Conservation (phyloP, 116 monocot species). For the Trichopus zeylanicus region DNA sequence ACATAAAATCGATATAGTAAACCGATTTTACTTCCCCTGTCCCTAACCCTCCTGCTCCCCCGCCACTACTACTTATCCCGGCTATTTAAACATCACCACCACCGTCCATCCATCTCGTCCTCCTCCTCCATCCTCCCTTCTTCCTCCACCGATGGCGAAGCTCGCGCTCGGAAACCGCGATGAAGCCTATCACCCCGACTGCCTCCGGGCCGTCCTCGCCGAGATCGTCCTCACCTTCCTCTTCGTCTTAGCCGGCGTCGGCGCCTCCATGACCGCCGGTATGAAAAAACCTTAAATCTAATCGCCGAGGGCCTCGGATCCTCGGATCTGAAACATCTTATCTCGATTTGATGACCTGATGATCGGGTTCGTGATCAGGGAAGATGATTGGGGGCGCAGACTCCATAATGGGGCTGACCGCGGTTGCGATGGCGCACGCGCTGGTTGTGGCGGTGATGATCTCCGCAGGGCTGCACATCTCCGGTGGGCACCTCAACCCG, state of each 20-base stretch:
- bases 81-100: neutral
- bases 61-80: neutral
- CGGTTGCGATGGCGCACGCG: constrained; percentile 57
- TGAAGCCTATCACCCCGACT: constrained; percentile 53
- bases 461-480: constrained; percentile 60
- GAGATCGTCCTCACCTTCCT: constrained; percentile 81
- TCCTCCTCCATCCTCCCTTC: neutral
- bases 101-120: neutral
- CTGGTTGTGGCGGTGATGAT: constrained; percentile 55
- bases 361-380: constrained; percentile 12
- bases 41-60: constrained; percentile 19
- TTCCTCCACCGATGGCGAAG: constrained; percentile 31
- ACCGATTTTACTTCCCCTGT: no score
- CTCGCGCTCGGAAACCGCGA: constrained; percentile 31
- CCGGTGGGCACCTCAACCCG: constrained; percentile 76
- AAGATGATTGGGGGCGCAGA: constrained; percentile 47
- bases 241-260: constrained; percentile 83
- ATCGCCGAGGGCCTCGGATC: neutral
- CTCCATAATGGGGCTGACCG: constrained; percentile 60
- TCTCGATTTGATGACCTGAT: no score
- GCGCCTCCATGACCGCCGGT: constrained; percentile 67
- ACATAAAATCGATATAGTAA: no score
- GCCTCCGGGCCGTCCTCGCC: constrained; percentile 47
- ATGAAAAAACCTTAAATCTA: neutral
- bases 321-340: no score